These are phyloP conservation scores for Xylariaceae sp. DNA, from an alignment of 2,329 filamentous ascomycete genomes.

Conservation along the genomic window DNA sequence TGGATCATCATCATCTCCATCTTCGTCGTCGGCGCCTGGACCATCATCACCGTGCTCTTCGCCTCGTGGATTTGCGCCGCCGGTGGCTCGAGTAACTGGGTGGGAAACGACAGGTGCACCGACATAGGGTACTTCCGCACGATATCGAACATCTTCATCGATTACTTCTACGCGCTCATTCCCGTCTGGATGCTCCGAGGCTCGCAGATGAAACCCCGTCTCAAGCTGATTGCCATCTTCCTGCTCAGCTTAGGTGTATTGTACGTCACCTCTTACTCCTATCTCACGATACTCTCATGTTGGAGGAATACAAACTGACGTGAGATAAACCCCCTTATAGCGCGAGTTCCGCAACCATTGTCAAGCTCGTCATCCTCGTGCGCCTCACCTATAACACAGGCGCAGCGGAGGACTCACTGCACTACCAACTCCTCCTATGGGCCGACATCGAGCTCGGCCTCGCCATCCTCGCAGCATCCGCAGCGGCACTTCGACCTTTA, in stretches of 20 bases:
- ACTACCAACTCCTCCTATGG: conserved; percentile 32
- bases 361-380: conserved; percentile 32
- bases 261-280: conserved; percentile 17
- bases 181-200: conserved; percentile 30
- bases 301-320: neutral
- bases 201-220: conserved; percentile 25
- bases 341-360: conserved; percentile 33
- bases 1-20: conserved; percentile 27
- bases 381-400: conserved; percentile 23
- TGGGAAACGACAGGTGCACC: conserved; percentile 27
- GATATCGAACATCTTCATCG: conserved; percentile 33
- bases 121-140: conserved; percentile 32
- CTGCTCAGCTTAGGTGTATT: conserved; percentile 32
- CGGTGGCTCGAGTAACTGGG: conserved; percentile 29
- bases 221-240: conserved; percentile 30
- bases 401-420: conserved; percentile 22
- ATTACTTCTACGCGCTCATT: conserved; percentile 33
- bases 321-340: conserved; percentile 13
- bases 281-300: conserved; percentile 25
- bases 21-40: conserved; percentile 28
- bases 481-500: conserved; percentile 30
- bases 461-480: conserved; percentile 30
- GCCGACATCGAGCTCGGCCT: conserved; percentile 32
- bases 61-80: conserved; percentile 30
- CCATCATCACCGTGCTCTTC: conserved; percentile 31